Percentiles rank a stretch among this genome's conserved stretches.
Conservation (phyloP, 2,329 filamentous ascomycete species). For the Ophiostoma tasmaniense region DNA sequence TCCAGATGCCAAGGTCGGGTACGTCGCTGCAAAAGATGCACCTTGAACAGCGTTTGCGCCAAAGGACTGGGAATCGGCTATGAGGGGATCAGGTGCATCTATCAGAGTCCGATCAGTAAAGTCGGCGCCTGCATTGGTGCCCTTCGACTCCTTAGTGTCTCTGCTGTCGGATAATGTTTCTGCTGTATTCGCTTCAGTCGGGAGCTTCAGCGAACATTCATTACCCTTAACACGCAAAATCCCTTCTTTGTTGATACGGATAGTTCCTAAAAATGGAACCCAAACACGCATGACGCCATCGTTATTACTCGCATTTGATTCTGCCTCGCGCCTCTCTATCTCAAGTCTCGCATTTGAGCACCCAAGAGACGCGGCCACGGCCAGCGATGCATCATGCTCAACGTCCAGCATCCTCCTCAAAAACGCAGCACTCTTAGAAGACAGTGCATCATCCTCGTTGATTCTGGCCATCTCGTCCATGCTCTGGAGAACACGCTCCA, state of each 20-base stretch:
- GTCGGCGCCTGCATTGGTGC: too few relatives aligned
- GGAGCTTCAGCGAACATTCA: neutral
- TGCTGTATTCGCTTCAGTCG: neutral
- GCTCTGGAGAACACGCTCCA: conserved; percentile 31
- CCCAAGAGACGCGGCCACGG: conserved; percentile 4
- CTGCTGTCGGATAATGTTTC: neutral
- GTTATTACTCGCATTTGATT: neutral
- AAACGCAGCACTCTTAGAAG: conserved; percentile 27
- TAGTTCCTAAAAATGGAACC: conserved; percentile 36
- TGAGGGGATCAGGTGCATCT: neutral
- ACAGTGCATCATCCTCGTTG: conserved; percentile 23
- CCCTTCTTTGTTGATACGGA: conserved; percentile 27
- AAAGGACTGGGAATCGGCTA: neutral
- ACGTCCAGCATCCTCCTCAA: conserved; percentile 31
- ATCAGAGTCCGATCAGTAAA: neutral
- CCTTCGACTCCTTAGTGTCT: neutral
- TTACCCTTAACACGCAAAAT: conserved; percentile 11
- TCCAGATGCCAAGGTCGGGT: neutral
- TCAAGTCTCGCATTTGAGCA: neutral
- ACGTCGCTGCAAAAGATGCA: neutral
- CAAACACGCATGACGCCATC: conserved; percentile 26
- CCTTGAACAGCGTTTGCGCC: neutral
- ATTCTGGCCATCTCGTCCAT: conserved; percentile 25
- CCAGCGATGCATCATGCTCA: conserved; percentile 24
- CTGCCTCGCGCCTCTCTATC: neutral